A percentile compares a stretch with the other conserved stretches of the same genome.
Evolutionary conservation across 306 rosid species (phyloP).

Genomic region (Crotalaria pallida): DNA sequence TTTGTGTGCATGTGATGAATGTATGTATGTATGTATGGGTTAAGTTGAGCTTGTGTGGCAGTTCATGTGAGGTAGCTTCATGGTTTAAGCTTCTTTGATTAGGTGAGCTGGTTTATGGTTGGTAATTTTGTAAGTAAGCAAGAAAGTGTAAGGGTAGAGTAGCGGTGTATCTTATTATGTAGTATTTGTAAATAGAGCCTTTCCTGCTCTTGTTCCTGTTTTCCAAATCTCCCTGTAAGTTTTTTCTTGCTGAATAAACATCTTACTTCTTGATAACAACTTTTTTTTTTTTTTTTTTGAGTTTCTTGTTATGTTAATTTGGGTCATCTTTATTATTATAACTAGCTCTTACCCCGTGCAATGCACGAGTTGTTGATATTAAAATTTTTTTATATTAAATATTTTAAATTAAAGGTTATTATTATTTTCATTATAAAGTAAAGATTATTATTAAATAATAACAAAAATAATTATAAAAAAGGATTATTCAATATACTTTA

Average conservation of each 20-base stretch:
- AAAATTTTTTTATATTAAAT: no score
- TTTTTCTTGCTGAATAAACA: constrained; percentile 24
- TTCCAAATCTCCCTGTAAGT: neutral
- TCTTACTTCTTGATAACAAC: neutral
- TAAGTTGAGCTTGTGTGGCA: neutral
- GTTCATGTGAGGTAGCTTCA: constrained; percentile 9
- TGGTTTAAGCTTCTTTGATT: neutral
- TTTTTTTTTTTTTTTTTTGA: neutral
- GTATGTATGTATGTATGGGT: neutral
- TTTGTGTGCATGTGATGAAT: constrained; percentile 4
- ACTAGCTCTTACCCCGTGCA: no score
- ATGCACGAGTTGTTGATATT: no score
- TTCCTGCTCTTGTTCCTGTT: neutral
- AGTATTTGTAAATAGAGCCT: constrained; percentile 17
- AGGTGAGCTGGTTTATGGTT: constrained; percentile 14
- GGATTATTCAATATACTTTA: no score
- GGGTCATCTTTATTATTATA: no score
- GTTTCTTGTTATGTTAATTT: neutral
- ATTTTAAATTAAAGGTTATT: no score
- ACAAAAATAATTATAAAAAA: no score
- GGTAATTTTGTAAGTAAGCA: constrained; percentile 15
- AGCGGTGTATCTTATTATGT: constrained; percentile 15
- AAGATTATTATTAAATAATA: no score
- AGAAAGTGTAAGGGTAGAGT: constrained; percentile 17
- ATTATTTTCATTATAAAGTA: no score